These are phyloP conservation scores for Talaromyces wortmannii DNA, from an alignment of 495 filamentous ascomycete species.

Conservation along the genomic window DNA sequence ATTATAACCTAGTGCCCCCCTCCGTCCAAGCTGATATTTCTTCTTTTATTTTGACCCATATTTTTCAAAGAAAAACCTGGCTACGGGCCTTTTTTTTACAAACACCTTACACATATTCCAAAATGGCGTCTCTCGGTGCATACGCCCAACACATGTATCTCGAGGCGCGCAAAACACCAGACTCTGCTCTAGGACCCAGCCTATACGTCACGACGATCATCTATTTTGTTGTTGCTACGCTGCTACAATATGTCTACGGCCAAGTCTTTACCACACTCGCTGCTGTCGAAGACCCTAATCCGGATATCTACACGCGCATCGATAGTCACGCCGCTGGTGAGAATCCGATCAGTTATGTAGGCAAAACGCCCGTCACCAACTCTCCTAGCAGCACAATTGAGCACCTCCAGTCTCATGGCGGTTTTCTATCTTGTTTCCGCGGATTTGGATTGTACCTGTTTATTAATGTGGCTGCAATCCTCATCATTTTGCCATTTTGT, in stretches of 20 bases:
- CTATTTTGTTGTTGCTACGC: neutral
- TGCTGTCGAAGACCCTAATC: conserved; percentile 53
- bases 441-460: conserved; percentile 36
- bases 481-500: conserved; percentile 19
- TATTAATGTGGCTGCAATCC: conserved; percentile 14
- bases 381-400: conserved; percentile 47
- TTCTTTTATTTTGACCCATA: neutral
- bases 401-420: conserved; percentile 48
- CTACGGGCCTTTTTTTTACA: neutral
- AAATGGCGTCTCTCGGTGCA: neutral
- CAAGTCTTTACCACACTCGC: conserved; percentile 34
- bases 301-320: conserved; percentile 45
- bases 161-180: neutral
- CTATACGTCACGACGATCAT: neutral
- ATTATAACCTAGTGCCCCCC: neutral
- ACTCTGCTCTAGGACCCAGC: neutral
- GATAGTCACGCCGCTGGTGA: conserved; percentile 27
- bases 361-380: conserved; percentile 48
- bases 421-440: conserved; percentile 49
- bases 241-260: neutral
- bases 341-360: neutral
- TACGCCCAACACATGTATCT: neutral
- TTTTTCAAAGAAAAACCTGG: neutral
- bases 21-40: neutral
- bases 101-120: neutral